A percentile compares a stretch with the other conserved stretches of the same genome.
These are phyloP conservation scores for Jacaranda copaia DNA, from an alignment of 257 asterid genomes.

Conservation along the genomic window DNA sequence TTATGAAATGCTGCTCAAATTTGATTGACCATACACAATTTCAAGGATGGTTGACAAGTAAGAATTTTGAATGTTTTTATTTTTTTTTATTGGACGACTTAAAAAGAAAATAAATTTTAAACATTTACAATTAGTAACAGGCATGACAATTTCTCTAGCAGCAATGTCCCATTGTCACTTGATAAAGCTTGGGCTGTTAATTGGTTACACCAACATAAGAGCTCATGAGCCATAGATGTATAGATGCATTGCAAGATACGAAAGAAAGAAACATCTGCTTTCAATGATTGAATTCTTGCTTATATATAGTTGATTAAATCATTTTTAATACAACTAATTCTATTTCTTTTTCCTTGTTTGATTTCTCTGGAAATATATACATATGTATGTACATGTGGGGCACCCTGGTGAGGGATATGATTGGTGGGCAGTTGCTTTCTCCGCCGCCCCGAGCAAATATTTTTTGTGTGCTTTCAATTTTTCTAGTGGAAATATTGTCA, in stretches of 20 bases:
- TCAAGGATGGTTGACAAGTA: too few relatives aligned
- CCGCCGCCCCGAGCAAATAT: conserved; percentile 29
- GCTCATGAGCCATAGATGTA: conserved; percentile 11
- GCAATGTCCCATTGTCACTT: conserved; percentile 27
- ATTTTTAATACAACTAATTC: background rate
- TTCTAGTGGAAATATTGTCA: background rate
- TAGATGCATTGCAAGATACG: background rate
- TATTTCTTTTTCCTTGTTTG: background rate
- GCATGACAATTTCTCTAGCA: background rate
- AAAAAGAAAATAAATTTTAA: too few relatives aligned
- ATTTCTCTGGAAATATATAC: background rate
- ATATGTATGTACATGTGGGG: background rate
- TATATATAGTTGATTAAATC: background rate
- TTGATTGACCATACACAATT: too few relatives aligned
- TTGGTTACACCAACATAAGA: conserved; percentile 51
- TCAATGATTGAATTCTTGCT: conserved; percentile 7
- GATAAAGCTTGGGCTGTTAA: conserved; percentile 1
- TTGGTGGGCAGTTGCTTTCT: conserved; percentile 35
- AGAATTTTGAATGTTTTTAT: too few relatives aligned
- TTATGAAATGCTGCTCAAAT: background rate
- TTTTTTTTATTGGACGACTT: too few relatives aligned
- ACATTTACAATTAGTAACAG: too few relatives aligned
- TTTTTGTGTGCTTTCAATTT: background rate
- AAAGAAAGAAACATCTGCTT: background rate
- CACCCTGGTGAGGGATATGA: background rate